phyloP scores from a whole-genome alignment of 2,329 filamentous ascomycete genomes.

The Tympanopsis confertula region DNA sequence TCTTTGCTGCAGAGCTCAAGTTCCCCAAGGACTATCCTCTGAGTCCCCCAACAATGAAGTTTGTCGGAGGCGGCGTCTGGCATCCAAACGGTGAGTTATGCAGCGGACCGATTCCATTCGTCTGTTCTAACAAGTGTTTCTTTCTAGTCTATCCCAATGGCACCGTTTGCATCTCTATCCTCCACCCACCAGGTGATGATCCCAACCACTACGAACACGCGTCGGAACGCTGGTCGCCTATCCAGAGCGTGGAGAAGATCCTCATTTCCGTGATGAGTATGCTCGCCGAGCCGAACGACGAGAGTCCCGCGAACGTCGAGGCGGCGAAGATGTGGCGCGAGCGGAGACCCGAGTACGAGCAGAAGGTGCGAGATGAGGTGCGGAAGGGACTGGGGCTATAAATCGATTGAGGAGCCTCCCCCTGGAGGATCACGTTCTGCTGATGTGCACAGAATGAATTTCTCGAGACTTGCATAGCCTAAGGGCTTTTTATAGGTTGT shows the following conservation, averaged over 20 bases:
- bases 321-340: constrained; percentile 95
- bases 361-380: constrained; percentile 72
- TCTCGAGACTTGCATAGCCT: no score
- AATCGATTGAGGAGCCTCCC: background rate
- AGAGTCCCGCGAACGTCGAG: constrained; percentile 91
- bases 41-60: constrained; percentile 90
- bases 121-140: constrained; percentile 3
- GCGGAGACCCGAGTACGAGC: constrained; percentile 70
- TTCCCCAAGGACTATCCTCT: constrained; percentile 97
- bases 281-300: constrained; percentile 93
- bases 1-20: constrained; percentile 88
- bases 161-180: constrained; percentile 93
- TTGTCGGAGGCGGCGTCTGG: constrained; percentile 75
- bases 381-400: constrained; percentile 66
- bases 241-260: constrained; percentile 96
- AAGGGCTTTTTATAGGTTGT: no score
- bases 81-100: constrained; percentile 74
- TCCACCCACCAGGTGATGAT: constrained; percentile 90
- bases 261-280: constrained; percentile 96
- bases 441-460: no score
- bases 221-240: constrained; percentile 88
- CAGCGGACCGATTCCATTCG: constrained; percentile 9
- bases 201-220: constrained; percentile 97
- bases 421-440: no score
- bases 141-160: constrained; percentile 74